Evolutionary conservation across 2,329 filamentous ascomycete genomes (phyloP), one percentile per base, ranked within the genome.

Genomic region (Magnaporthiopsis poae): DNA sequence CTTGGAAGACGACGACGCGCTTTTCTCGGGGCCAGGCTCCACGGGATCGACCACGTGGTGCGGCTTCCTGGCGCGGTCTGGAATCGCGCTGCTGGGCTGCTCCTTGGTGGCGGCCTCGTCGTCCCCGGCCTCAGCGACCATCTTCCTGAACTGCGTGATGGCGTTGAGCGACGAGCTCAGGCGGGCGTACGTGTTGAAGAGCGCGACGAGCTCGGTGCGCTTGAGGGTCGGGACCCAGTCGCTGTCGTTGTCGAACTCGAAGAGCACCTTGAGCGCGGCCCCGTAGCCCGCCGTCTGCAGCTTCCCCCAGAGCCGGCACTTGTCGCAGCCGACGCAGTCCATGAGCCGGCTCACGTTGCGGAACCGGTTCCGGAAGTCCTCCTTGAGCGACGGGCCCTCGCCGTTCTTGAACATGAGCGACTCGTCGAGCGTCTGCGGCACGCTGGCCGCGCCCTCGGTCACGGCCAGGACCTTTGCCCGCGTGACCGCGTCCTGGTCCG

Each of bases 251-350:
- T 96, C 92, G 69, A 92, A 95, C 77, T 99, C 95, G 73, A 99
- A 99, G 1, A 99, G 84, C 5, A 99, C 89, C 79, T 99, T 99
- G 69, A 99, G 81, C 0, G 95, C 95, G 0, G 95, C 92, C 64
- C 95, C 95, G 75, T 97, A 98, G 2, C 95, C 95, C 15, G 91
- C 90, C 0, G 92, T 96, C 79, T 99, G 95, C 56, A 99, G 80
- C 79, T 99, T 99, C 63, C 95, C 95, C 95, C 95, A 99, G 2
- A 99, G 87, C 11, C 95, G 88, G 79, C 95, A 99, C 80, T 99
- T 99, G 80, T 99, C 95, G 77, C 95, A 99, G 61, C 95, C 95
- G 27, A 98, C 94, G 72, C 95, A 99, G 77, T 99, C 95, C 95
- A 99, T 99, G 70, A 98, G 84, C 60, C 95, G 88, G 76, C 91